Conservation (phyloP, 192 early-diverging fungal genomes). For the Cetraspora pellucida region DNA sequence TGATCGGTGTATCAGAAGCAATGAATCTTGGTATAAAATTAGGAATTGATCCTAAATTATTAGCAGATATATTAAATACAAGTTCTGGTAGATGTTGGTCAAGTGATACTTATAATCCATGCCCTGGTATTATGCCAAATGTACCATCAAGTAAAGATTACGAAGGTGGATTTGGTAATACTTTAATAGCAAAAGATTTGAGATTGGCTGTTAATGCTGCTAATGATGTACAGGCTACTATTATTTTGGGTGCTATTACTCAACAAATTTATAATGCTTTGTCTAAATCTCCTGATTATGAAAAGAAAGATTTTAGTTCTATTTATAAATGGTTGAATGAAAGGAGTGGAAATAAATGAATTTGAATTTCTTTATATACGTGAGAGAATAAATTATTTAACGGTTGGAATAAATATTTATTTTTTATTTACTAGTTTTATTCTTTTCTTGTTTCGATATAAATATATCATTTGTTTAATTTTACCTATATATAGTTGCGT, state of each 20-base stretch:
- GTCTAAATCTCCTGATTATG: constrained; percentile 62
- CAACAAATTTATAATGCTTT: constrained; percentile 84
- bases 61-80: constrained; percentile 87
- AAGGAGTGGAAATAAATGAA: not conserved
- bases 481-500: too few species aligned
- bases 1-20: constrained; percentile 91
- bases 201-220: constrained; percentile 88
- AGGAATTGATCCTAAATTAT: constrained; percentile 84
- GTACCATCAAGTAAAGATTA: constrained; percentile 82
- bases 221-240: constrained; percentile 64
- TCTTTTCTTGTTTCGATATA: too few species aligned
- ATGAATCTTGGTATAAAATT: constrained; percentile 87
- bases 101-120: constrained; percentile 90
- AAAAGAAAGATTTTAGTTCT: constrained; percentile 83
- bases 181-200: constrained; percentile 93
- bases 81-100: constrained; percentile 91
- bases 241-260: constrained; percentile 74
- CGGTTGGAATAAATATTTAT: too few species aligned
- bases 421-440: too few species aligned
- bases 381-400: not conserved
- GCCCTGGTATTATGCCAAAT: constrained; percentile 76
- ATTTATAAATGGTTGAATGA: constrained; percentile 62
- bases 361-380: not conserved
- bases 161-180: constrained; percentile 86
- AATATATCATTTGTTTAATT: too few species aligned